Evolutionary conservation across 2,329 filamentous ascomycete species (phyloP), one percentile per base, ranked within the genome.

Genomic region (Cladosporium sphaerospermum): DNA sequence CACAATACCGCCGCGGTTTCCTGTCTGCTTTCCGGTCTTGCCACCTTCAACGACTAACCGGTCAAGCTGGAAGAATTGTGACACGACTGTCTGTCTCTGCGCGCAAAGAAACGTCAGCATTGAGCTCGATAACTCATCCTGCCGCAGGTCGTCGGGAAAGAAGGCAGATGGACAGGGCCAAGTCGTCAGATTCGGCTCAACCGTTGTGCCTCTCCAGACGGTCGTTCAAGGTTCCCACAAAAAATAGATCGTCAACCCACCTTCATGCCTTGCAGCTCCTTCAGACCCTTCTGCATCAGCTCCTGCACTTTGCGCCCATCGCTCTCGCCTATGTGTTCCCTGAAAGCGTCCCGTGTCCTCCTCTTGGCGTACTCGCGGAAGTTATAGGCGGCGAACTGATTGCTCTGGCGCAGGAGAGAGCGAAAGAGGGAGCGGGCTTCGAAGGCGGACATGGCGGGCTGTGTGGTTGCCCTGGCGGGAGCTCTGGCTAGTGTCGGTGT

Each of bases 311-410:
- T 78, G 58, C 89, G 78, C 60, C 82, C 78, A 67, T 96, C 93
- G 43, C 81, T 75, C 64, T 89, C 85, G 53, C 72, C 69, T 71
- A 82, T 80, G 71, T 95, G 80, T 70, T 95, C 89, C 64, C 86
- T 82, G 72, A 97, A 99, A 4, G 89, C 85, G 76, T 97, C 93
- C 69, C 81, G 82, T 69, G 93, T 96, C 71, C 92, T 83, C 67
- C 93, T 85, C 73, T 85, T 87, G 51, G 93, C 91, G 73, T 99
- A 99, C 71, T 96, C 92, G 74, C 93, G 84, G 79, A 96, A 99
- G 75, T 97, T 99, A 78, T 97, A 99, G 62, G 87, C 83, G 57
- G 89, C 82, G 72, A 99, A 97, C 67, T 96, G 88, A 57, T 80
- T 79, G 57, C 89, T 84, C 71, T 93, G 87, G 63, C 91, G 87